Evolutionary conservation across 1,284 basidiomycete genomes (phyloP), one percentile per base, ranked within the genome.

Genomic region (Tilletia caries): DNA sequence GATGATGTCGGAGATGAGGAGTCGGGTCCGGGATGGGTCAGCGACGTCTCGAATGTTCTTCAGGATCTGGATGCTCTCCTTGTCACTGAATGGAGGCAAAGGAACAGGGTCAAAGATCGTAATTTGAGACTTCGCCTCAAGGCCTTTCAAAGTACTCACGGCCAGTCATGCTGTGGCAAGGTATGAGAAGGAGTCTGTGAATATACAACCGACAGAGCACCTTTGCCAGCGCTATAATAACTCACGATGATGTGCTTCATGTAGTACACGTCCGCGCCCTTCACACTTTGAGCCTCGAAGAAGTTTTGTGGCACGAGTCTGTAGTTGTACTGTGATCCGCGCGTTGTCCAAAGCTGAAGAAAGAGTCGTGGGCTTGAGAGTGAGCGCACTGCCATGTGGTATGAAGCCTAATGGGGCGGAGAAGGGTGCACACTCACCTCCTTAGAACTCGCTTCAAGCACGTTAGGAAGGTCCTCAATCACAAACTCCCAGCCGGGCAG

Each of bases 181-280:
- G 15, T 6, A 41, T 41, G 2, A 41, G 37, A 41, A 2, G 37
- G 37, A 10, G 2, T 41, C 37, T n/a, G n/a, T n/a, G n/a, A n/a
- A n/a, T n/a, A n/a, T n/a, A n/a, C n/a, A n/a, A n/a, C n/a, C n/a
- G n/a, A n/a, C n/a, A n/a, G n/a, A n/a, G n/a, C n/a, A n/a, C n/a
- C n/a, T n/a, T n/a, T n/a, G n/a, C n/a, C n/a, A n/a, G n/a, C n/a
- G n/a, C n/a, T n/a, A n/a, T n/a, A n/a, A n/a, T n/a, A 8, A 62
- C 58, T 62, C 58, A 62, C 58, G 58, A 69, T 37, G 41, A 69
- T 37, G 13, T 50, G 46, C n/a, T 44, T 18, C 2, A 69, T 20
- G 33, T 52, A 52, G 65, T 69, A 69, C 64, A 69, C 65, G 29
- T 69, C 64, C 15, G 68, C 62, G 58, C 44, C 64, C 18, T 64